Base-by-base conservation (phyloP, 352 stramenopile species). In the Phytophthora syringae region DNA sequence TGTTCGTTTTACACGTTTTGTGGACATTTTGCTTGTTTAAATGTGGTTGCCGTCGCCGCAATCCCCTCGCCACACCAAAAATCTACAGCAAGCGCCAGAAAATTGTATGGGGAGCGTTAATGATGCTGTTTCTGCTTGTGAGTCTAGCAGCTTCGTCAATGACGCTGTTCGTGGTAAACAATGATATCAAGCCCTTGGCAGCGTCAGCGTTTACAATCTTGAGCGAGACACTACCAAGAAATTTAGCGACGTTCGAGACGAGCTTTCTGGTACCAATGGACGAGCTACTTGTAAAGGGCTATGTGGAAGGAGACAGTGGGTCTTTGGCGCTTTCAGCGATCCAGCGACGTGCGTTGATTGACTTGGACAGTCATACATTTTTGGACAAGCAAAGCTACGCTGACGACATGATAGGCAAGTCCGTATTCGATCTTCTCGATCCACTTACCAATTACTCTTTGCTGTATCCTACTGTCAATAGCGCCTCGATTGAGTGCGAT, bases 21-120 rank as follows among this genome's bases (percentile, higher is more conserved):
- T 88, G 81, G 81, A 68, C 61, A 10, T 66, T 73, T 42, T 90
- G 77, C 53, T 83, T 65, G 44, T 82, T 84, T 47, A 71, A 70
- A 22, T 87, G 79, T 43, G 64, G 76, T 13, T 90, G 81, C 27
- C 70, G 77, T 1, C 76, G 74, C 12, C 74, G 64, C 20, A 73
- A 86, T 21, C 74, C 67, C 9, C 68, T 70, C 18, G 76, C 81
- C 40, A 67, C 78, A 11, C 53, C 56, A 1, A 83, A 77, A 32
- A 83, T 88, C 34, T 82, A 86, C 53, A 73, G 79, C 42, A 80
- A 80, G 42, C 60, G 68, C 0, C 68, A 73, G 22, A 90, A 88
- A 34, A 60, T 86, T 11, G 16, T 69, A 1, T 88, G 70, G 70
- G 82, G 73, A 0, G 43, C 63, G 3, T 22, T 79, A 2, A 78